A percentile compares a stretch with the other conserved stretches of the same genome.
These are phyloP conservation scores for Nyctanthes arbortristis DNA, from an alignment of 257 asterid species.

Conservation along the genomic window DNA sequence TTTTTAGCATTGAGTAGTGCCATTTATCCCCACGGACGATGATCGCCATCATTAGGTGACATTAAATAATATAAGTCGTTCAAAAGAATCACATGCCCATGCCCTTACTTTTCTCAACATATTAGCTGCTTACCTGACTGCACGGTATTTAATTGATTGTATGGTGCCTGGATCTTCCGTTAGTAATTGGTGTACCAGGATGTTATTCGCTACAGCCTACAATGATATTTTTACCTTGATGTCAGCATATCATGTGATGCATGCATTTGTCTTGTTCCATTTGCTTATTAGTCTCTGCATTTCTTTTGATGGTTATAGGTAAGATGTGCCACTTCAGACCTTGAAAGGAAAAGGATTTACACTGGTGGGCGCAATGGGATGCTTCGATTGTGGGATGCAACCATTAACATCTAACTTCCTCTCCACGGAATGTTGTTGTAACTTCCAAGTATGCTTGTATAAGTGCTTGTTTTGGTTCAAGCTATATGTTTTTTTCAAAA, in stretches of 20 bases:
- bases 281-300: not conserved
- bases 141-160: not conserved
- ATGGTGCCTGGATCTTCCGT: not conserved
- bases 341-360: slow-evolving; percentile 92
- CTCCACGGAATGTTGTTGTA: not conserved
- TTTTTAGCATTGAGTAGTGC: too few relatives aligned
- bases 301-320: slow-evolving; percentile 54
- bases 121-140: not conserved
- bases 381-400: slow-evolving; percentile 98
- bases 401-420: slow-evolving; percentile 64
- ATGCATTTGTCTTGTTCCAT: too few relatives aligned
- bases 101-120: too few relatives aligned
- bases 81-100: too few relatives aligned
- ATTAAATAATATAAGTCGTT: too few relatives aligned
- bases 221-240: too few relatives aligned
- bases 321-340: slow-evolving; percentile 81
- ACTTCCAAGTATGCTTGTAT: not conserved
- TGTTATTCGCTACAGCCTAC: too few relatives aligned
- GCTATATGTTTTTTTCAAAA: not conserved
- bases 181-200: not conserved
- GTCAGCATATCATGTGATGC: too few relatives aligned
- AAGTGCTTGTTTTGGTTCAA: not conserved
- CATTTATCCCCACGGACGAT: too few relatives aligned
- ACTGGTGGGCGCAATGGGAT: slow-evolving; percentile 89
- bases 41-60: too few relatives aligned